A percentile compares a stretch with the other conserved stretches of the same genome.
phyloP scores from a whole-genome alignment of 495 filamentous ascomycete genomes.

The Aspergillus leporis region DNA sequence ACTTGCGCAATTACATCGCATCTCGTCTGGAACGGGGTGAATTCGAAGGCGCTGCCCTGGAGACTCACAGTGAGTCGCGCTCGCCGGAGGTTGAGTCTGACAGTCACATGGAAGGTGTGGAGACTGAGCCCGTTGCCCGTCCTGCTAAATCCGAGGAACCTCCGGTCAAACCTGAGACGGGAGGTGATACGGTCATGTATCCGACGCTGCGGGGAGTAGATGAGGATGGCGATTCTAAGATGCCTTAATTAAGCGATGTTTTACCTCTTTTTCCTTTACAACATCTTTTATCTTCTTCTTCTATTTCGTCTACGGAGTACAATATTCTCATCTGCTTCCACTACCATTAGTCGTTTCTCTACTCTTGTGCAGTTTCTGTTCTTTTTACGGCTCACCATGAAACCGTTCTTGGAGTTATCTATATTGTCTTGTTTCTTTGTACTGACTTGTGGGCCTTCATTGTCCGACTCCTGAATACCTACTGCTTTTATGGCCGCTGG shows the following conservation, averaged over 20 bases:
- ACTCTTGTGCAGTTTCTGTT: background rate
- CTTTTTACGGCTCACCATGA: slow-evolving; percentile 14
- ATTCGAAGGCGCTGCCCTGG: slow-evolving; percentile 52
- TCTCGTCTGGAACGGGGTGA: slow-evolving; percentile 63
- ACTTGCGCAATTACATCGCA: slow-evolving; percentile 66
- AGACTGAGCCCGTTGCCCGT: slow-evolving; percentile 24
- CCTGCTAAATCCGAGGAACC: slow-evolving; percentile 19
- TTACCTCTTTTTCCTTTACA: slow-evolving; percentile 10
- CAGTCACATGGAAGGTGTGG: slow-evolving; percentile 45
- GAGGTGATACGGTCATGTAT: slow-evolving; percentile 40
- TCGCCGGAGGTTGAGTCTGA: slow-evolving; percentile 27
- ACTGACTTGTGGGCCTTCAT: background rate
- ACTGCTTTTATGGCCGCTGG: slow-evolving; percentile 10
- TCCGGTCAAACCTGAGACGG: slow-evolving; percentile 25
- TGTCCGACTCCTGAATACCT: background rate
- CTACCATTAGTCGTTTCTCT: slow-evolving; percentile 5
- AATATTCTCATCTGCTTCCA: background rate
- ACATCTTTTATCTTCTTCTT: slow-evolving; percentile 22
- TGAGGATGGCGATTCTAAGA: slow-evolving; percentile 44
- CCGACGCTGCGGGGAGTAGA: slow-evolving; percentile 47
- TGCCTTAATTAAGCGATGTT: slow-evolving; percentile 28
- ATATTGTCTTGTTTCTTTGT: background rate
- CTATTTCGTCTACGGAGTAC: slow-evolving; percentile 7
- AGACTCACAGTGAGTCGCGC: slow-evolving; percentile 10
- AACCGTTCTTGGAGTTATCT: slow-evolving; percentile 9